Conservation (phyloP, 2,329 filamentous ascomycete genomes). For the Diaporthe citrichinensis region DNA sequence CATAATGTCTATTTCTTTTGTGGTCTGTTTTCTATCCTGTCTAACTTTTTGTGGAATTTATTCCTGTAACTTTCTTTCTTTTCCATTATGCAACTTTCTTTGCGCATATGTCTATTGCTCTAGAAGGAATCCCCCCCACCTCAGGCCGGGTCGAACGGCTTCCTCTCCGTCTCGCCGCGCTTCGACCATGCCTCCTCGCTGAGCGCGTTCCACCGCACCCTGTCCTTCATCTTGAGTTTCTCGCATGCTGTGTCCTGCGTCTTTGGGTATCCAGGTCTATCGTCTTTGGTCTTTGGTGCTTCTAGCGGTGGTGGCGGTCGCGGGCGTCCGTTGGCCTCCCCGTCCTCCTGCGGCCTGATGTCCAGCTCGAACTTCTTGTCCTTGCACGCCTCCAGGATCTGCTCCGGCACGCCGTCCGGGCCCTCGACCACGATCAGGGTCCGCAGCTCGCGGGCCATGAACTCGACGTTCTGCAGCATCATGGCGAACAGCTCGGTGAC, state of each 20-base stretch:
- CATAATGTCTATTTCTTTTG: neutral
- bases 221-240: slow-evolving; percentile 4
- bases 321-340: slow-evolving; percentile 1
- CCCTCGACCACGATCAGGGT: slow-evolving; percentile 55
- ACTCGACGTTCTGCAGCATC: slow-evolving; percentile 55
- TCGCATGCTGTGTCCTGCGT: slow-evolving; percentile 13
- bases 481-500: slow-evolving; percentile 61
- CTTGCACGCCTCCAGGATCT: slow-evolving; percentile 54
- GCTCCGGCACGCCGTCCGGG: slow-evolving; percentile 49
- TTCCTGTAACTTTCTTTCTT: slow-evolving; percentile 20
- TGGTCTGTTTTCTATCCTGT: slow-evolving; percentile 15
- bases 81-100: neutral
- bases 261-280: neutral
- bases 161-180: slow-evolving; percentile 23
- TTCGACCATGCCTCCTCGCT: slow-evolving; percentile 34
- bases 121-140: neutral
- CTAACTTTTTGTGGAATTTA: neutral
- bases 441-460: slow-evolving; percentile 55
- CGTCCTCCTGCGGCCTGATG: slow-evolving; percentile 44
- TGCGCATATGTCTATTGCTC: neutral
- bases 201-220: slow-evolving; percentile 29
- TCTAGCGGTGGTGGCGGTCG: neutral
- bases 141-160: slow-evolving; percentile 23
- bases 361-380: slow-evolving; percentile 50
- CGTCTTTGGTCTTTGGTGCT: neutral